Evolutionary conservation across 2,329 filamentous ascomycete genomes (phyloP).

Genomic region (Leptographium galeiforme): DNA sequence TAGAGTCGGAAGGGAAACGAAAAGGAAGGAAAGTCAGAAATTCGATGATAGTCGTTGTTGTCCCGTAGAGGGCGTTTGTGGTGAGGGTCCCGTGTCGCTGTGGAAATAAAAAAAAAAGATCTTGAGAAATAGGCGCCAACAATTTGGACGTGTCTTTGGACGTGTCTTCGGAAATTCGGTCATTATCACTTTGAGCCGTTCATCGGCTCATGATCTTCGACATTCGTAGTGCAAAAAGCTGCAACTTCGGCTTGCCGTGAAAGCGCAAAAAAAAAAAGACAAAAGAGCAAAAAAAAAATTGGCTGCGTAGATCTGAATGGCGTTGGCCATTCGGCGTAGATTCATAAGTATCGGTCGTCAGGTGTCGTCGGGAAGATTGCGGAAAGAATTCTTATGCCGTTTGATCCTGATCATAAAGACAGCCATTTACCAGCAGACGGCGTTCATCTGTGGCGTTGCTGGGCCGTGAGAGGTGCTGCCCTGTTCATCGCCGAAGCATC

Average conservation of each 20-base stretch:
- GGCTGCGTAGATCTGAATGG: background rate
- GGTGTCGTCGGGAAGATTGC: background rate
- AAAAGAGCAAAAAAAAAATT: background rate
- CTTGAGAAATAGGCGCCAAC: slow-evolving; percentile 9
- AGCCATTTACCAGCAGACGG: background rate
- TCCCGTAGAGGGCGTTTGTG: slow-evolving; percentile 1
- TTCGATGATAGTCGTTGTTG: background rate
- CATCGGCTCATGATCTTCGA: background rate
- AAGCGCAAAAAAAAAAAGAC: background rate
- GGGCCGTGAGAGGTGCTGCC: slow-evolving; percentile 15
- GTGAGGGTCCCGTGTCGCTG: slow-evolving; percentile 10
- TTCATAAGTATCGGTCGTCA: background rate
- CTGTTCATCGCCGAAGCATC: slow-evolving; percentile 13
- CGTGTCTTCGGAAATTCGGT: slow-evolving; percentile 3
- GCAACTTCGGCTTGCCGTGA: background rate
- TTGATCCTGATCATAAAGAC: background rate
- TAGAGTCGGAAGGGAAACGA: background rate
- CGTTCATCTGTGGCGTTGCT: slow-evolving; percentile 15
- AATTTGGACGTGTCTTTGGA: slow-evolving; percentile 3
- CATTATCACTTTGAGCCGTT: slow-evolving; percentile 9
- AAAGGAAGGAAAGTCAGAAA: background rate
- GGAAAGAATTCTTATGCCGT: background rate
- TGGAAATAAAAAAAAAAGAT: slow-evolving; percentile 2
- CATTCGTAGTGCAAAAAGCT: background rate
- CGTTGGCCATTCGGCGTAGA: background rate